phyloP scores from a whole-genome alignment of 169 alveolate genomes.

The Miamiensis avidus region DNA sequence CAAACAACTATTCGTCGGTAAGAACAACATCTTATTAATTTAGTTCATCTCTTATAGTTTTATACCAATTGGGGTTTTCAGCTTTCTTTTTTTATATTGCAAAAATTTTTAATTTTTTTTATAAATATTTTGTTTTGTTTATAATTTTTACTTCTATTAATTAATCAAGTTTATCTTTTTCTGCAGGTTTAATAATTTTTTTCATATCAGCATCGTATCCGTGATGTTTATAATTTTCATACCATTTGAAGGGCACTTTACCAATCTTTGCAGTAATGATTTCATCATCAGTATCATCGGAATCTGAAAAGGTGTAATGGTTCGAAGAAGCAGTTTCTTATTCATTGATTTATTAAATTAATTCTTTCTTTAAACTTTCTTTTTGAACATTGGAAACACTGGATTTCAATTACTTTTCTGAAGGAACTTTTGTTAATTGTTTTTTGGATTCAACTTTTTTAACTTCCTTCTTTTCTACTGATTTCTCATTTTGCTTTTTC shows the following conservation, averaged over 20 bases:
- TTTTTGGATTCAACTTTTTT: background rate
- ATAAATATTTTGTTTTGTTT: no score
- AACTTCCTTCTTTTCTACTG: background rate
- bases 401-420: background rate
- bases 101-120: background rate
- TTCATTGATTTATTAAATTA: no score
- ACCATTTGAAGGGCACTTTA: slow-evolving; percentile 88
- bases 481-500: no score
- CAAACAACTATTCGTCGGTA: slow-evolving; percentile 83
- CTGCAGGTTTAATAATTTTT: slow-evolving; percentile 70
- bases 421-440: no score
- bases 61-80: slow-evolving; percentile 94
- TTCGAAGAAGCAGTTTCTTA: background rate
- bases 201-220: slow-evolving; percentile 90
- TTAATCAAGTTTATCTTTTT: slow-evolving; percentile 64
- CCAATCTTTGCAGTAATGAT: slow-evolving; percentile 83
- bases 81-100: slow-evolving; percentile 59
- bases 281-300: slow-evolving; percentile 85
- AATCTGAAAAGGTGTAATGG: slow-evolving; percentile 1
- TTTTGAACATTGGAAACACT: no score
- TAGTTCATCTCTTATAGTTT: slow-evolving; percentile 89
- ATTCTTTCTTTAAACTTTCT: no score
- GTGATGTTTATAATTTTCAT: slow-evolving; percentile 84
- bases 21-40: slow-evolving; percentile 86
- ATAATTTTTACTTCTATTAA: slow-evolving; percentile 11